phyloP scores from a whole-genome alignment of 2,329 filamentous ascomycete species.

The Sclerotinia spermophila region DNA sequence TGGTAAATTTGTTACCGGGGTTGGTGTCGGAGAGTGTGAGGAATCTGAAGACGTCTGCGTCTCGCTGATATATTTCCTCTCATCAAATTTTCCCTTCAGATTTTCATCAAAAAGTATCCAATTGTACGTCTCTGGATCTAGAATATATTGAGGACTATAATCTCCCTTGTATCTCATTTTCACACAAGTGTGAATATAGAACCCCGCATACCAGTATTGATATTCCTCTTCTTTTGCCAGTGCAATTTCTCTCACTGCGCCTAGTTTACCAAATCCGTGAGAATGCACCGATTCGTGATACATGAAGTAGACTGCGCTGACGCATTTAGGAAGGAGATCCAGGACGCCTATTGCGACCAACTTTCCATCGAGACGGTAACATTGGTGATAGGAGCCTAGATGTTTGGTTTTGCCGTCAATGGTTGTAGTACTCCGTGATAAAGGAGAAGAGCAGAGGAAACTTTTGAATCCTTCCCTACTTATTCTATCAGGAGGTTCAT shows the following conservation, averaged over 20 bases:
- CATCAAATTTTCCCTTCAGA: conserved; percentile 47
- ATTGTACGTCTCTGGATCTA: conserved; percentile 62
- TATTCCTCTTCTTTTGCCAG: conserved; percentile 68
- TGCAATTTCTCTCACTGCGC: conserved; percentile 68
- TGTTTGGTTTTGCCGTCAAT: conserved; percentile 50
- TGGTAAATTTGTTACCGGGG: conserved; percentile 6
- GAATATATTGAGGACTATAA: conserved; percentile 68
- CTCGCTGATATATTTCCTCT: conserved; percentile 30
- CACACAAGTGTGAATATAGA: conserved; percentile 74
- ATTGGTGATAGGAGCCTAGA: conserved; percentile 76
- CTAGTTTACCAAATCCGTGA: conserved; percentile 70
- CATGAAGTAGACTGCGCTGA: conserved; percentile 80
- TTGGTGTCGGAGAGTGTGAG: conserved; percentile 9
- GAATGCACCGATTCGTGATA: conserved; percentile 72
- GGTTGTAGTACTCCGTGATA: conserved; percentile 46
- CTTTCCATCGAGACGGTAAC: conserved; percentile 72
- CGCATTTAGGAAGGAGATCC: conserved; percentile 70
- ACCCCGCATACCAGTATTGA: conserved; percentile 77
- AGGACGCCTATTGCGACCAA: conserved; percentile 74
- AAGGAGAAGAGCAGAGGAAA: conserved; percentile 71
- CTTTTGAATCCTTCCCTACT: conserved; percentile 59
- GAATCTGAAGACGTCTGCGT: not conserved
- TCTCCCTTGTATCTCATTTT: conserved; percentile 88
- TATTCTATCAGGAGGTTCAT: conserved; percentile 59
- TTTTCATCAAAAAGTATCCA: conserved; percentile 57